phyloP scores from a whole-genome alignment of 495 filamentous ascomycete genomes.

The Aspergillus mulundensis region DNA sequence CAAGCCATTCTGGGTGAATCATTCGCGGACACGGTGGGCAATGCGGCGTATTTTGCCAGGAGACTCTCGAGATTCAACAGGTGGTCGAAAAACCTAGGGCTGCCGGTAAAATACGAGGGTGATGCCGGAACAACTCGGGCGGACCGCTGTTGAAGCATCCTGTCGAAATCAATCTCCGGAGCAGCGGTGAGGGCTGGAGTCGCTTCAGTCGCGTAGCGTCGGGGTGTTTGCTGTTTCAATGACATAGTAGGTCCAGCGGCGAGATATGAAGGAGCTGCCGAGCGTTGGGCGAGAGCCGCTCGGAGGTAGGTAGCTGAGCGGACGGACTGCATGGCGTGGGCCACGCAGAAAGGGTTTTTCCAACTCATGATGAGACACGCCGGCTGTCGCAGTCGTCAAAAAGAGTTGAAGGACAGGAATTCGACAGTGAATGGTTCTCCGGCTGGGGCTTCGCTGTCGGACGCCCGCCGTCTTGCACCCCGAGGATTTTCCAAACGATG shows the following conservation, averaged over 20 bases:
- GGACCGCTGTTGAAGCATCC: conserved; percentile 22
- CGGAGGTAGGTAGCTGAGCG: conserved; percentile 21
- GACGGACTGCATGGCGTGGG: conserved; percentile 37
- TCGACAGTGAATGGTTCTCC: not conserved
- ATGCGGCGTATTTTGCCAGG: conserved; percentile 60
- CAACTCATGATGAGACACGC: conserved; percentile 30
- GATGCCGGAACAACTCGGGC: conserved; percentile 79
- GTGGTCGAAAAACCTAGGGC: conserved; percentile 80
- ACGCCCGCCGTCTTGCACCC: conserved; percentile 9
- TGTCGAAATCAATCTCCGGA: conserved; percentile 41
- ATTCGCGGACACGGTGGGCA: conserved; percentile 60
- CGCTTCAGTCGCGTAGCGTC: conserved; percentile 32
- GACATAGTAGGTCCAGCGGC: conserved; percentile 8
- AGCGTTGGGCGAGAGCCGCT: conserved; percentile 14
- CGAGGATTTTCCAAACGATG: no score
- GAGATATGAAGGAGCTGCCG: conserved; percentile 16
- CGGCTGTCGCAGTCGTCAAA: conserved; percentile 13
- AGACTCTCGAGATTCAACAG: conserved; percentile 69
- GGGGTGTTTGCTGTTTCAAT: conserved; percentile 16
- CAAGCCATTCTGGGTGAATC: conserved; percentile 77
- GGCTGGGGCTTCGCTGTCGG: not conserved
- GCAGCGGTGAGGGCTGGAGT: conserved; percentile 34
- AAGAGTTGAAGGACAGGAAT: not conserved
- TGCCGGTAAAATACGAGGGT: conserved; percentile 88
- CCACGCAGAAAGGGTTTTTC: conserved; percentile 34